Evolutionary conservation across 192 early-diverging fungal genomes (phyloP).

Genomic region (Diversispora eburnea): DNA sequence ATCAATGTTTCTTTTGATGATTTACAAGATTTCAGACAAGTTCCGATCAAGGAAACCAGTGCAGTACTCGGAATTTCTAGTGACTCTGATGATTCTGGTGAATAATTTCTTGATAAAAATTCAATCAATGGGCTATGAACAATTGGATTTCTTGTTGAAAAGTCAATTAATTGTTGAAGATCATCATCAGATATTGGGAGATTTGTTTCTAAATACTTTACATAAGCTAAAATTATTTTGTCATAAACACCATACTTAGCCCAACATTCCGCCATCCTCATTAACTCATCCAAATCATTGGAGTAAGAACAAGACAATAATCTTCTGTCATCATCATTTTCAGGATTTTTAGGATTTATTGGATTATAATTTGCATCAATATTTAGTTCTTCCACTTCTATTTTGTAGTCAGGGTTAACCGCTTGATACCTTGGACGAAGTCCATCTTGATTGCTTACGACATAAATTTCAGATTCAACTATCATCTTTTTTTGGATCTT

Average conservation of each 20-base stretch:
- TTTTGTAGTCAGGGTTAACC: neutral
- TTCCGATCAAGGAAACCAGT: neutral
- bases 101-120: neutral
- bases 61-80: neutral
- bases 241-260: neutral
- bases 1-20: neutral
- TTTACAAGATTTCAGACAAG: neutral
- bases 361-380: constrained; percentile 2
- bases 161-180: neutral
- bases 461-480: neutral
- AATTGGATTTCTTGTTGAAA: constrained; percentile 2
- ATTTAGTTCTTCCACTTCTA: neutral
- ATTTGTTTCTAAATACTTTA: neutral
- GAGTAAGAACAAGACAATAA: neutral
- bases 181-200: neutral
- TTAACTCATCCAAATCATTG: neutral
- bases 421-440: neutral
- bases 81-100: neutral
- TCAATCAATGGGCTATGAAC: neutral
- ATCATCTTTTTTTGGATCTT: neutral
- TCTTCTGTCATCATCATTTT: neutral
- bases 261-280: neutral
- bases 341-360: neutral
- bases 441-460: neutral
- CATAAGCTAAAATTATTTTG: neutral